Conservation (phyloP, 805 yeast species). For the Nakazawaea holstii region DNA sequence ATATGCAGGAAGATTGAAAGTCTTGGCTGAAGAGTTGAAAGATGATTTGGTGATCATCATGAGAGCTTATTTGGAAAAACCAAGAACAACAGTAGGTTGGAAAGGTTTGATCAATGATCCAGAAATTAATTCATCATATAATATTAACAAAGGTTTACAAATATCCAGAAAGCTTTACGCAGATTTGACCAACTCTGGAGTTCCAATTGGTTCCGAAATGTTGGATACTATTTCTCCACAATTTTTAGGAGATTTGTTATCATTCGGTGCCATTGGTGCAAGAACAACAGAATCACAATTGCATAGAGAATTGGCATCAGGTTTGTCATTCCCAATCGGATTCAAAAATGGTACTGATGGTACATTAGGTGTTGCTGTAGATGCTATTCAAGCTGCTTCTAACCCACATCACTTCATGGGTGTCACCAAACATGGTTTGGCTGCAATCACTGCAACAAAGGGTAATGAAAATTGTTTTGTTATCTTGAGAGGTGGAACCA, state of each 20-base stretch:
- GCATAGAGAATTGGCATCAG: constrained; percentile 96
- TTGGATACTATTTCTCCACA: constrained; percentile 97
- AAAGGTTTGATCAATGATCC: constrained; percentile 98
- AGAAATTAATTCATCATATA: constrained; percentile 84
- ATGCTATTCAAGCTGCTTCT: constrained; percentile 89
- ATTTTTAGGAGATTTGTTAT: constrained; percentile 82
- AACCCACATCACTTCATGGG: constrained; percentile 94
- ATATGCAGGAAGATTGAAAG: constrained; percentile 67
- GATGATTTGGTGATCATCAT: constrained; percentile 79
- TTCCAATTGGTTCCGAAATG: constrained; percentile 98
- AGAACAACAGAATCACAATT: constrained; percentile 98
- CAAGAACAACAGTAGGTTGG: constrained; percentile 99
- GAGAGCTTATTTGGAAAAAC: constrained; percentile 98
- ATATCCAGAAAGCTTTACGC: constrained; percentile 81
- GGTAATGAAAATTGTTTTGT: constrained; percentile 95
- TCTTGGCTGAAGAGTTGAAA: constrained; percentile 62
- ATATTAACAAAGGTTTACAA: constrained; percentile 91
- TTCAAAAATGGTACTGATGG: constrained; percentile 99
- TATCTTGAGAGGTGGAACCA: constrained; percentile 92
- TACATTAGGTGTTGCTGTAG: constrained; percentile 84
- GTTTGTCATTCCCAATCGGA: constrained; percentile 97
- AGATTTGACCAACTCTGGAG: constrained; percentile 69
- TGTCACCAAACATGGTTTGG: constrained; percentile 95
- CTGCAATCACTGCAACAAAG: constrained; percentile 92
- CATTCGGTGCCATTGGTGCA: constrained; percentile 98